These are phyloP conservation scores for Aureobasidium pullulans DNA, from an alignment of 2,329 filamentous ascomycete species.

Conservation along the genomic window DNA sequence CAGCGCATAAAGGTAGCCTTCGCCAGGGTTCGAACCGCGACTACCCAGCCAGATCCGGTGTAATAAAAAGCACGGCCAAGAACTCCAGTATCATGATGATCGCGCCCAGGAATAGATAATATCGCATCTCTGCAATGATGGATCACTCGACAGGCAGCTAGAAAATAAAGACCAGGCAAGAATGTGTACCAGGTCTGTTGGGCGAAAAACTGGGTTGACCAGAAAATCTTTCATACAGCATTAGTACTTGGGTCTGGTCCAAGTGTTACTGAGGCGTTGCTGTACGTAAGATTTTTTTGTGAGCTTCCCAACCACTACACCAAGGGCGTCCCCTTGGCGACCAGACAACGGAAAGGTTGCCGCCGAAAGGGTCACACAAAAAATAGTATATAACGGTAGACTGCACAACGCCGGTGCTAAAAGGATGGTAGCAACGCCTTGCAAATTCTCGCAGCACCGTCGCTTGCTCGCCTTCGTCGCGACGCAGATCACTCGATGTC, in stretches of 20 bases:
- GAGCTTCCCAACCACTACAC: neutral
- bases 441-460: neutral
- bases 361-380: neutral
- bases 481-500: neutral
- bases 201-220: neutral
- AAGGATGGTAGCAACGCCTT: neutral
- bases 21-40: neutral
- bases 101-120: no score
- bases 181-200: no score
- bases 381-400: neutral
- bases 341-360: neutral
- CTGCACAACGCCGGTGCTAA: neutral
- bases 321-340: neutral
- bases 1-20: neutral
- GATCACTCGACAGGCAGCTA: no score
- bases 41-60: neutral
- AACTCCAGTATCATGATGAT: neutral
- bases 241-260: neutral
- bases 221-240: neutral
- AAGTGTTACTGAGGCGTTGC: neutral
- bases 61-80: neutral
- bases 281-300: neutral
- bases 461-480: neutral
- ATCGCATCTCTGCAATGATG: neutral
- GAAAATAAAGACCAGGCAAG: no score